A percentile compares a stretch with the other conserved stretches of the same genome.
phyloP scores from a whole-genome alignment of 2,329 filamentous ascomycete genomes.

The Metarhizium sp. region DNA sequence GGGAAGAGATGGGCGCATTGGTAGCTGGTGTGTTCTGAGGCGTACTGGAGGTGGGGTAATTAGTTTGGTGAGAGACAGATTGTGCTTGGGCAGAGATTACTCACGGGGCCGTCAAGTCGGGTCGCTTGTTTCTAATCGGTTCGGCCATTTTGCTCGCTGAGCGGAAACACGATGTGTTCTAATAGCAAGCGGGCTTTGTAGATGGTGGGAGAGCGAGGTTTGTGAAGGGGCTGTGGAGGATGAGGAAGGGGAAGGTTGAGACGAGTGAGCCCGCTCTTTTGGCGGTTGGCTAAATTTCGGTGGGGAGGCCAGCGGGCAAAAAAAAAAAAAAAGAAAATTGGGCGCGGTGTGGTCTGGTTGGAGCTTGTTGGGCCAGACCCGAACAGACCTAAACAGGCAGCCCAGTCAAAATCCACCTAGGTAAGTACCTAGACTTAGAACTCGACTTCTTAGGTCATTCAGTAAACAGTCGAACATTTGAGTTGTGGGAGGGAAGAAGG shows the following conservation, averaged over 20 bases:
- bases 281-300: constrained; percentile 30
- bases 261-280: constrained; percentile 19
- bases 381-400: neutral
- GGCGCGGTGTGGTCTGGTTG: constrained; percentile 17
- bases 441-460: too few species aligned
- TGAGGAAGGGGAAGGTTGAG: constrained; percentile 22
- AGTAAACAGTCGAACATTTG: too few species aligned
- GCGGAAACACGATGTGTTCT: neutral
- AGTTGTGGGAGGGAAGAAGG: too few species aligned
- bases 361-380: constrained; percentile 21
- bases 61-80: constrained; percentile 19
- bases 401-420: too few species aligned
- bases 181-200: constrained; percentile 12
- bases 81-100: constrained; percentile 21
- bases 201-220: constrained; percentile 18
- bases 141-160: constrained; percentile 45
- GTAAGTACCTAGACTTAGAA: too few species aligned
- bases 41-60: constrained; percentile 56
- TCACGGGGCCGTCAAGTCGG: constrained; percentile 50
- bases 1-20: constrained; percentile 94
- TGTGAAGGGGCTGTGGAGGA: constrained; percentile 17
- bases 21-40: constrained; percentile 96
- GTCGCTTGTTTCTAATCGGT: constrained; percentile 55
- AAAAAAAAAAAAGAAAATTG: constrained; percentile 24
- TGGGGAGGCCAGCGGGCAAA: constrained; percentile 22